Conservation (phyloP, 306 rosid genomes). For the Corylus avellana region DNA sequence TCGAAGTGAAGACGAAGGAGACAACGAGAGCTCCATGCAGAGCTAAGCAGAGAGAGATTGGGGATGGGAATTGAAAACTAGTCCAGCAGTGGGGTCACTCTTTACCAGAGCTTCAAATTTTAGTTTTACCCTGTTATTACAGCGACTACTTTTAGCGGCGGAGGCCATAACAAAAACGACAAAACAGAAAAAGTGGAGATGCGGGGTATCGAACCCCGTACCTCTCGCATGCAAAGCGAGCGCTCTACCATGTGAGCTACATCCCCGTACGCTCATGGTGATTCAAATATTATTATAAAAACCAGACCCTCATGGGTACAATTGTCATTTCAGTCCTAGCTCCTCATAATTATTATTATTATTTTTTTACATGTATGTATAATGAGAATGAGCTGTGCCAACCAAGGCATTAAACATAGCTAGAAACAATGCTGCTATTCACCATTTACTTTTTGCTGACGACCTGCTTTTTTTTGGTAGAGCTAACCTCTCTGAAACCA, state of each 20-base stretch:
- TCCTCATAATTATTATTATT: no score
- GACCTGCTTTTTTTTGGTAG: no score
- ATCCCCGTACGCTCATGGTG: slow-evolving; percentile 35
- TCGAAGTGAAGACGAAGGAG: slow-evolving; percentile 37
- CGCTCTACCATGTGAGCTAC: slow-evolving; percentile 98
- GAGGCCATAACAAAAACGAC: no score
- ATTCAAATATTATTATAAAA: no score
- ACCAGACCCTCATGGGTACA: no score
- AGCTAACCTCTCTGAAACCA: no score
- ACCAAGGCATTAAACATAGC: no score
- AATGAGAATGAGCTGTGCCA: no score
- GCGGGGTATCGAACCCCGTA: slow-evolving; percentile 97
- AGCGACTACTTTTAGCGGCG: background rate
- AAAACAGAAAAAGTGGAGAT: slow-evolving; percentile 46
- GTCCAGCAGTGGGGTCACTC: background rate
- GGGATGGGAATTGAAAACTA: background rate
- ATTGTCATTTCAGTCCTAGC: no score
- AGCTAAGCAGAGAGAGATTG: slow-evolving; percentile 14
- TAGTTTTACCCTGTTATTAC: background rate
- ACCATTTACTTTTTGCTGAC: no score
- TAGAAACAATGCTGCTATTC: no score
- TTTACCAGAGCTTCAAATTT: background rate
- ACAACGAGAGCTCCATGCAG: slow-evolving; percentile 63
- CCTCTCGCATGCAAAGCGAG: slow-evolving; percentile 98
- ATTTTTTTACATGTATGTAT: no score